Percentiles rank a stretch among this genome's conserved stretches.
phyloP scores from a whole-genome alignment of 768 basidiomycete species.

The Termitomyces titanicus region DNA sequence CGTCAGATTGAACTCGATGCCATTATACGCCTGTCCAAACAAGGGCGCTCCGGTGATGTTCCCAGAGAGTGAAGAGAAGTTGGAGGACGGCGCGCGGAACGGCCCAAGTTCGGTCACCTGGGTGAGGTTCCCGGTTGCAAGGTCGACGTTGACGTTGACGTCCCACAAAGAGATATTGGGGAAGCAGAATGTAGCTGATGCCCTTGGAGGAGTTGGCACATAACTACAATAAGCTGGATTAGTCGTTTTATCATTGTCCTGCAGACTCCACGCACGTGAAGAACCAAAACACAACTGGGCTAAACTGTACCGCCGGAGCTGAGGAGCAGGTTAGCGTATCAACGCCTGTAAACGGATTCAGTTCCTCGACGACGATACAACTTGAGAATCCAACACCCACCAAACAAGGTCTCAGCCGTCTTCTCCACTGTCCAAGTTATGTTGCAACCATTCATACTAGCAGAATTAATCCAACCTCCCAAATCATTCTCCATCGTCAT shows the following conservation, averaged over 20 bases:
- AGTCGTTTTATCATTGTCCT: not conserved
- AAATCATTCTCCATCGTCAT: conserved; percentile 26
- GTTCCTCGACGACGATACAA: not conserved
- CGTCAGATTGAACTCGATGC: conserved; percentile 43
- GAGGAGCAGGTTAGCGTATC: conserved; percentile 25
- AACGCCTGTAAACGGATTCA: conserved; percentile 20
- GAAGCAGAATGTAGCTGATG: conserved; percentile 46
- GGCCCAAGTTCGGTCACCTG: conserved; percentile 37
- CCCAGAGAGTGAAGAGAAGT: conserved; percentile 35
- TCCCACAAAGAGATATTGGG: conserved; percentile 43
- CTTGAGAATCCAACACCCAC: conserved; percentile 19
- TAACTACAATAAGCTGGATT: conserved; percentile 24
- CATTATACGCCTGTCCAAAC: conserved; percentile 49
- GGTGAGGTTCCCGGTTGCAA: conserved; percentile 40
- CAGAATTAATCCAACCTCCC: conserved; percentile 41
- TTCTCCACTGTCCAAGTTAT: conserved; percentile 38
- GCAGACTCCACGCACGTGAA: conserved; percentile 34
- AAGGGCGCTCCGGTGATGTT: conserved; percentile 45
- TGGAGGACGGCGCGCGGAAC: conserved; percentile 29
- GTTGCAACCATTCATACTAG: conserved; percentile 35
- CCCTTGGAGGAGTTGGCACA: conserved; percentile 30
- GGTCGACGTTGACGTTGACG: conserved; percentile 40
- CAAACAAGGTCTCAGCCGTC: conserved; percentile 38
- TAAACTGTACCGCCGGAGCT: conserved; percentile 30
- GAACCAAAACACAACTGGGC: conserved; percentile 56